Evolutionary conservation across 495 filamentous ascomycete species (phyloP), one percentile per base, ranked within the genome.

Genomic region (Trichoderma asperelloides): DNA sequence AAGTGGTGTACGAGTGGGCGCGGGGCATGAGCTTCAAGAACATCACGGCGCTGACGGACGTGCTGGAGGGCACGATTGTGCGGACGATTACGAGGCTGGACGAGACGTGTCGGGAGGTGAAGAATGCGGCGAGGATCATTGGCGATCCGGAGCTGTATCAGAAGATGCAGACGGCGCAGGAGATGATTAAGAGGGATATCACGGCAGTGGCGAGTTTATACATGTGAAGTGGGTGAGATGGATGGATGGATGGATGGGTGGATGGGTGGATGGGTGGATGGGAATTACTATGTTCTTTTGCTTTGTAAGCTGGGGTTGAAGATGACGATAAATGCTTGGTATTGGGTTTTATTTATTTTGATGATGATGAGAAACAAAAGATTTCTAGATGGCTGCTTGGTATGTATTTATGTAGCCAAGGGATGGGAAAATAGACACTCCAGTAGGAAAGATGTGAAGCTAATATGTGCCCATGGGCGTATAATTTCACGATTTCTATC

Each of bases 1-100:
- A 98, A 76, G 96, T 98, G 0, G 95, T 98, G 18, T 97, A 98
- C 74, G 95, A 98, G 78, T 98, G 95, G 95, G 96, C 95, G 1
- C 84, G 91, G 66, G 95, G 95, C 25, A 97, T 97, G 92, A 90
- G 91, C 39, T 98, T 98, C 84, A 96, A 93, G 76, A 93, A 96
- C 65, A 98, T 98, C 71, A 98, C 93, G 0, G 92, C 96, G 68
- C 80, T 98, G 66, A 98, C 95, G 33, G 95, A 98, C 73, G 94
- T 98, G 62, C 86, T 98, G 71, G 95, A 98, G 74, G 95, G 95
- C 0, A 97, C 93, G 0, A 97, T 98, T 77, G 96, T 98, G 25
- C 80, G 95, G 33, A 92, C 92, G 13, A 97, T 98, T 67, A 93
- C 91, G 27, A 81, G 95, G 40, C 79, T 98, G 62, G 95, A 98